Base-by-base conservation (phyloP, 352 stramenopile species). In the Elongisporangium prolatum region DNA sequence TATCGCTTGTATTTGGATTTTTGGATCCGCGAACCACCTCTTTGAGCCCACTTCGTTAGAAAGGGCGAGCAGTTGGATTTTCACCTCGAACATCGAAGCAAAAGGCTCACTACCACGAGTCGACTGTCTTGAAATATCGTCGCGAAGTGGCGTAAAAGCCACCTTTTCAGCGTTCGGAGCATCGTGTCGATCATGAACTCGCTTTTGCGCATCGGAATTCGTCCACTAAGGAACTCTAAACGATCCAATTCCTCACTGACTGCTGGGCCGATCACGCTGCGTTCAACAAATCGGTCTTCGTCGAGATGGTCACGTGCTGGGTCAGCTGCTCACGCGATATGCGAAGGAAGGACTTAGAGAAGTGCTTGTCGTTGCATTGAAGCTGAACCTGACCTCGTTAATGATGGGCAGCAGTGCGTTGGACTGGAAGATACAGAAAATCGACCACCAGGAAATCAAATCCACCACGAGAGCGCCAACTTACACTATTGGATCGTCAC, bases 281-380 rank as follows among this genome's bases (percentile, higher is more conserved):
- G 52, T 13, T 58, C 62, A 22, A 54, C 44, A 18, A 67, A 72
- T 21, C 20, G 28, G 53, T 57, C 60, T 65, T 72, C 60, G 54
- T 71, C 64, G 4, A 60, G 61, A 54, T 69, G 56, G 1, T 50
- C 52, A 67, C 54, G 54, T 60, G 21, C 53, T 40, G 4, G 60
- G 69, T 69, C 25, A 67, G 55, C 44, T 70, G 21, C 48, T 73
- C 17, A 13, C 69, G 51, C 20, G 40, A 21, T 17, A 67, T 61
- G 44, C 61, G 52, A 57, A 61, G 57, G 44, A 68, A 71, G 57
- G 65, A 56, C 21, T 71, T 62, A 9, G 71, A n/a, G n/a, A n/a
- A n/a, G n/a, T n/a, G n/a, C n/a, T n/a, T n/a, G n/a, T n/a, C n/a
- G n/a, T n/a, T n/a, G n/a, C n/a, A n/a, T n/a, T n/a, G n/a, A n/a